These are phyloP conservation scores for Neolentinus lepideus DNA, from an alignment of 1,284 basidiomycete genomes.

Conservation along the genomic window DNA sequence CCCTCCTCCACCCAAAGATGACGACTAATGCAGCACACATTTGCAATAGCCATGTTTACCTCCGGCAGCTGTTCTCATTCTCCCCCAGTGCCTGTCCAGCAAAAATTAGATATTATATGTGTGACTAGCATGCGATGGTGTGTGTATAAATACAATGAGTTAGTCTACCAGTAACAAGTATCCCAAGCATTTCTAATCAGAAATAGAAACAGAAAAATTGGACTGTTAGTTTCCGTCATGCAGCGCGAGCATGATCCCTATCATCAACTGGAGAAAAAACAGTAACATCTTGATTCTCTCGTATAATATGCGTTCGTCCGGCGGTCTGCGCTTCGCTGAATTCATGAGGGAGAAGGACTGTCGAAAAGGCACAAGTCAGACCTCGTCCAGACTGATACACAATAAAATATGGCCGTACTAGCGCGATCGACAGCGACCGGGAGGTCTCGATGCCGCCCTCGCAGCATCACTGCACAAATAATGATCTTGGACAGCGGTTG, in stretches of 20 bases:
- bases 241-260: not conserved
- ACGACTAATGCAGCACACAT: slow-evolving; percentile 38
- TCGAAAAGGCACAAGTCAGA: not conserved
- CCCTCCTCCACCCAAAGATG: slow-evolving; percentile 89
- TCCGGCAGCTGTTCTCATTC: no score
- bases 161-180: not conserved
- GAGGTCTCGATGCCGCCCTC: slow-evolving; percentile 70
- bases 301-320: not conserved
- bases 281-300: not conserved
- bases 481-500: slow-evolving; percentile 67
- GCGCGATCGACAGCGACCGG: slow-evolving; percentile 69
- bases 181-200: not conserved
- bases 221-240: not conserved
- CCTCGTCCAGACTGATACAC: no score
- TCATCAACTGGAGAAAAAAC: not conserved
- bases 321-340: not conserved
- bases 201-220: no score
- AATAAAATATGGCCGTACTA: no score
- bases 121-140: not conserved
- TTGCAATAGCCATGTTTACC: no score
- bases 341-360: slow-evolving; percentile 4
- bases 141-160: not conserved
- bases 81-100: no score
- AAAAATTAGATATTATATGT: not conserved
- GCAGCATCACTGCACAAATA: slow-evolving; percentile 68